Base-by-base conservation (phyloP, 345 rosid species). In the Euphorbia tirucalli region DNA sequence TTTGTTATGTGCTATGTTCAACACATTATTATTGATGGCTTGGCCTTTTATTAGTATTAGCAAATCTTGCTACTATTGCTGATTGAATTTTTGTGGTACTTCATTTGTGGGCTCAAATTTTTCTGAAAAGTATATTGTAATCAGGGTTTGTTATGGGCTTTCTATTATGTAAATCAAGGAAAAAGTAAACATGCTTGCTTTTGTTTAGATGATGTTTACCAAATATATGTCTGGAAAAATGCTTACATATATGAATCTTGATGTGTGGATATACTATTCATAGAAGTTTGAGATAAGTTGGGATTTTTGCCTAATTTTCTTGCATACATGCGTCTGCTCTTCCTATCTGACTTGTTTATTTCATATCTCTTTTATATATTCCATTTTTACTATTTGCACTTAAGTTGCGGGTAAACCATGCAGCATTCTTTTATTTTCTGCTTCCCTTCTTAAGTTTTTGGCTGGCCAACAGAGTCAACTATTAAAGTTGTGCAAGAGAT, bases 401-500 rank as follows among this genome's bases (percentile, higher is more conserved):
- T 43, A 19, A 13, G 27, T 30, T 31, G 35, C 5, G 39, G 52
- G 22, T 49, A 67, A 16, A n/a, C 27, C 16, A 16, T 50, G 37
- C 50, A 11, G 44, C 0, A 50, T 50, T 49, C 50, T 8, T 39
- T 27, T 21, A 14, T 55, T 41, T 14, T 5, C 58, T 25, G 14
- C 11, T 69, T 24, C 15, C 14, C 32, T 27, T 24, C 39, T 9
- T 35, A 39, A 27, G 58, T n/a, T 4, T 52, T 69, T 69, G 8
- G 11, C 39, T 69, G 54, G 52, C 72, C 61, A 59, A 52, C 7
- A 15, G 49, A 28, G 52, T 57, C 25, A 69, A 24, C 72, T 37
- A 32, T 55, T 35, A 35, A 43, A 10, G 52, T 54, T 21, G 21
- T 24, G 54, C 60, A 31, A 50, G 70, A 50, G 19, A 67, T 50